Evolutionary conservation across 2,329 filamentous ascomycete species (phyloP), one percentile per base, ranked within the genome.

Genomic region (Metarhizium humberi): DNA sequence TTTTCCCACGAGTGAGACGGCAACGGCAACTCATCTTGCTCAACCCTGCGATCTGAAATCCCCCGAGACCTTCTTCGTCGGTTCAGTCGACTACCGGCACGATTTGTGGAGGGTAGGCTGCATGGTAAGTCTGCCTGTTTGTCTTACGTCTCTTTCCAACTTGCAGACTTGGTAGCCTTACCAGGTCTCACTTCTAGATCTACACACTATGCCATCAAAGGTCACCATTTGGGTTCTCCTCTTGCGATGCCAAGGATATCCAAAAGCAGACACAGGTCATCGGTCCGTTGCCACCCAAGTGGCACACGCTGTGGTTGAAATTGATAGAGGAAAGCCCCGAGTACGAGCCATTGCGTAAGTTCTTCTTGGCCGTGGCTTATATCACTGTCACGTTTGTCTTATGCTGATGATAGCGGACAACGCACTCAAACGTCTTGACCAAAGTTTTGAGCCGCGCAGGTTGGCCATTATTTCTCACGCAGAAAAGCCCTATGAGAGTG

Each of bases 81-180:
- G 38, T 4, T 49, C 36, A 11, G 36, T 59, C 6, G 54, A 56
- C 16, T 43, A 38, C 29, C 32, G 11, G 7, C 57, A 59, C 29
- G 57, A 59, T 25, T 29, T 59, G 4, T 59, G 57, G 57, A 32
- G 57, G 11, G 53, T 48, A 29, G 57, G 56, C 11, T 56, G 51
- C 20, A 50, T 59, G 46, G 56, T 59, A 30, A 55, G 47, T 30
- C n/a, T 43, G 20, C 13, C 50, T 25, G 25, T 4, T 25, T 25
- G 25, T 4, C 3, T 25, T 25, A 1, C 25, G 25, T 25, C 25
- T 25, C 25, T 25, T 4, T 25, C 25, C 25, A 3, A 25, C 25
- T 25, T 25, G 25, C 25, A 25, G 25, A 25, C 25, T 25, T 25
- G 4, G 25, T 25, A 25, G 25, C 25, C 25, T 25, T 25, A 25